Conservation (phyloP, 306 rosid species). For the Cercis canadensis region DNA sequence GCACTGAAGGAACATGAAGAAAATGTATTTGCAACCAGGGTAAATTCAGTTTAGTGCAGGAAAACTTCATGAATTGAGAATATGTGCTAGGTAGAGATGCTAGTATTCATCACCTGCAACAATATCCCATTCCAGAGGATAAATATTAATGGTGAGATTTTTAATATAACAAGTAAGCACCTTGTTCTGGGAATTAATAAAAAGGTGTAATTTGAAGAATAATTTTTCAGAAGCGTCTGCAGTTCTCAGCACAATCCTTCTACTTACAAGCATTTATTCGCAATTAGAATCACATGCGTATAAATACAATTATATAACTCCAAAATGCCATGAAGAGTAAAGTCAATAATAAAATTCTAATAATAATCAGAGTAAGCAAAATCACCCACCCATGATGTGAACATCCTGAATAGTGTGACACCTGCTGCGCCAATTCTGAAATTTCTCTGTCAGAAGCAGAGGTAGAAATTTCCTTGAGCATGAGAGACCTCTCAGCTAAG, state of each 20-base stretch:
- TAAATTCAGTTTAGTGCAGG: constrained; percentile 16
- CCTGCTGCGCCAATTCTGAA: constrained; percentile 65
- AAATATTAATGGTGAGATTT: neutral
- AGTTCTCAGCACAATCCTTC: constrained; percentile 29
- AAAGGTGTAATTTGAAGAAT: too few species aligned
- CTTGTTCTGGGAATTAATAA: neutral
- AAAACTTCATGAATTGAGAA: constrained; percentile 10
- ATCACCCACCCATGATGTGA: constrained; percentile 84
- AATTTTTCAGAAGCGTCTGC: too few species aligned
- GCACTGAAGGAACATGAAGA: constrained; percentile 14
- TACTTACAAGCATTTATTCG: constrained; percentile 22
- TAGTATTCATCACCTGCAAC: constrained; percentile 7
- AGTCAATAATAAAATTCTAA: neutral
- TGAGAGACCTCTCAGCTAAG: constrained; percentile 75
- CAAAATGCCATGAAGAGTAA: neutral
- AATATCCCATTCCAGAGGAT: neutral
- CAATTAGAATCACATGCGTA: constrained; percentile 6
- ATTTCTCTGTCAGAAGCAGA: constrained; percentile 67
- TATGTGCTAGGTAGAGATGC: neutral
- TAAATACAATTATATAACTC: constrained; percentile 1
- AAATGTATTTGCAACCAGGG: constrained; percentile 1
- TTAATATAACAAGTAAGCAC: constrained; percentile 3
- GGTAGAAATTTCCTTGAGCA: constrained; percentile 87
- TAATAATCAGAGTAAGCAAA: neutral
- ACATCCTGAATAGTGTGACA: constrained; percentile 87